Evolutionary conservation across 805 yeast genomes (phyloP).

Genomic region (Candida argentea): DNA sequence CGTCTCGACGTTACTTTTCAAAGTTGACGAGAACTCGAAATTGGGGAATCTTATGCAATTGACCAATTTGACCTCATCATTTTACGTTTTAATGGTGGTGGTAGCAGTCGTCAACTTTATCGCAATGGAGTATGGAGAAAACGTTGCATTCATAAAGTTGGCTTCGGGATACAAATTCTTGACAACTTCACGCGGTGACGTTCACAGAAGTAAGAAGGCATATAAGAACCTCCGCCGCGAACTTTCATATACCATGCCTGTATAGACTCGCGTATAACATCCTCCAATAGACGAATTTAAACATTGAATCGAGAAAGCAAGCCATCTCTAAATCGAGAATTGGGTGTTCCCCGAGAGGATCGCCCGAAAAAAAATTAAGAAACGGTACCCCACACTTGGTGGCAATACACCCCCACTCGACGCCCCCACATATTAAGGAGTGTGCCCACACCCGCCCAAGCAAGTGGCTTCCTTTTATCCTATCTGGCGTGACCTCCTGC

Average conservation of each 20-base stretch:
- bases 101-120: slow-evolving; percentile 41
- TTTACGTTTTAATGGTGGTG: slow-evolving; percentile 41
- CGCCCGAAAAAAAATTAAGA: no score
- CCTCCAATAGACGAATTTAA: no score
- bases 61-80: slow-evolving; percentile 43
- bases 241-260: slow-evolving; percentile 4
- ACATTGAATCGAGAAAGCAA: no score
- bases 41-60: slow-evolving; percentile 69
- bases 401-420: no score
- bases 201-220: slow-evolving; percentile 23
- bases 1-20: slow-evolving; percentile 47
- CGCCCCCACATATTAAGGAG: no score
- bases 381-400: no score
- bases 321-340: no score
- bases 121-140: slow-evolving; percentile 36
- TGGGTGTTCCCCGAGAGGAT: no score
- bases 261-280: slow-evolving; percentile 1
- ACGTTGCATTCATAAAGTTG: slow-evolving; percentile 28
- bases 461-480: no score
- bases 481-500: no score
- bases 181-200: slow-evolving; percentile 10
- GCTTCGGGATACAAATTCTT: slow-evolving; percentile 29
- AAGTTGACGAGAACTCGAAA: slow-evolving; percentile 37
- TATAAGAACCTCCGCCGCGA: slow-evolving; percentile 14
- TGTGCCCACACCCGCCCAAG: no score